Conservation (phyloP, 257 asterid genomes). For the Gentiana macrophylla region DNA sequence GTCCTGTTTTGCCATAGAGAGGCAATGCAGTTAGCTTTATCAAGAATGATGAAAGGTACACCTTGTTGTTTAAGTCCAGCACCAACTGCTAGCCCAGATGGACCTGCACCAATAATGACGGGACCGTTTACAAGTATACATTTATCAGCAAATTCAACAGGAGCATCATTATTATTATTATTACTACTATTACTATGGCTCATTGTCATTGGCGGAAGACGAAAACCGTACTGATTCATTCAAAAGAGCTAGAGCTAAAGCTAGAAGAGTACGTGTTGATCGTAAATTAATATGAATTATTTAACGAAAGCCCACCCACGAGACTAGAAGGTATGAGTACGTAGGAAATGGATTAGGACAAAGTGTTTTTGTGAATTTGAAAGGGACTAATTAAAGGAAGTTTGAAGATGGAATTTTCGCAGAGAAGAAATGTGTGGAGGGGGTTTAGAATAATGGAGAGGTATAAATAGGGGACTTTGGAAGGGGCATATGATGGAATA, state of each 20-base stretch:
- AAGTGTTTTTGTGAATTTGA: slow-evolving; percentile 9
- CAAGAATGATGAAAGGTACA: slow-evolving; percentile 77
- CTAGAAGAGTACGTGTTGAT: not conserved
- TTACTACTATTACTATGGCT: too few relatives aligned
- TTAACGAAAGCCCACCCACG: not conserved
- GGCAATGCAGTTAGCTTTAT: slow-evolving; percentile 84
- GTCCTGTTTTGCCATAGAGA: slow-evolving; percentile 78
- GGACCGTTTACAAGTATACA: slow-evolving; percentile 88
- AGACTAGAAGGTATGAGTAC: not conserved
- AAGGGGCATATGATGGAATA: slow-evolving; percentile 22
- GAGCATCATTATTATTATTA: slow-evolving; percentile 15
- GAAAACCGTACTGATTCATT: slow-evolving; percentile 10
- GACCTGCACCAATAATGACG: slow-evolving; percentile 83
- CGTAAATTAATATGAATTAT: not conserved
- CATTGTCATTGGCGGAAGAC: slow-evolving; percentile 22
- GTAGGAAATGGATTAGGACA: not conserved
- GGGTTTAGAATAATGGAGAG: slow-evolving; percentile 46
- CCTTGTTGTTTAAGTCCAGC: slow-evolving; percentile 72
- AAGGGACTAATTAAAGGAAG: slow-evolving; percentile 14
- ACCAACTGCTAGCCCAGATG: slow-evolving; percentile 77
- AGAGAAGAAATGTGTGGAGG: slow-evolving; percentile 51
- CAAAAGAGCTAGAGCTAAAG: not conserved
- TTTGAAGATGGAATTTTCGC: slow-evolving; percentile 10
- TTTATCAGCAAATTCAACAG: slow-evolving; percentile 50
- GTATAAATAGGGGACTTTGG: slow-evolving; percentile 48